Evolutionary conservation across 768 basidiomycete species (phyloP), one percentile per base, ranked within the genome.

Genomic region (Cubamyces sp.): DNA sequence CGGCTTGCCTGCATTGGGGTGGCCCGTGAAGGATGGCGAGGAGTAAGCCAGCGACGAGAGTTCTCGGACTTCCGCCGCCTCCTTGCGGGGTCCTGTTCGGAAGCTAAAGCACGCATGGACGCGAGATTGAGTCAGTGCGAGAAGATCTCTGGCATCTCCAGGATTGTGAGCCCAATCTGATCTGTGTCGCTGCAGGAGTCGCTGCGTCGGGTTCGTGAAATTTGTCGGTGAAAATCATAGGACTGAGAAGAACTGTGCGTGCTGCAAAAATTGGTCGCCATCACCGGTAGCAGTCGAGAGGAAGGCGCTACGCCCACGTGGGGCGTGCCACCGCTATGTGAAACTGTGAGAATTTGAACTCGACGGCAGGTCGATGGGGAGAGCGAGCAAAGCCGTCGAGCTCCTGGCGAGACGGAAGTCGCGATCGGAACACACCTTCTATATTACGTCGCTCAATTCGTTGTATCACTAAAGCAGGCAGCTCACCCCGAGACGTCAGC

Each of bases 281-380:
- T 34, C 5, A 34, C 9, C 34, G 34, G 34, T 34, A 9, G 4
- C 34, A 34, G 34, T 34, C 34, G 4, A 26, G 6, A 16, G 14
- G 26, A 25, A 49, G 28, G 48, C 48, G 48, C 48, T 49, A 46
- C 18, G 16, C 15, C 25, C 48, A 49, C 48, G 48, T 49, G 48
- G 48, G 8, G n/a, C 21, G 26, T 26, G 25, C 48, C 23, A 34
- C 9, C 34, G 34, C 9, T 49, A 7, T 46, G 45, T 25, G 21
- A 5, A 34, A 34, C 21, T 19, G 19, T 47, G 46, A 47, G 46
- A 28, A 49, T 26, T 49, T 49, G 14, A 30, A 15, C 48, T 49
- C 48, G 14, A 49, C 48, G 16, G 14, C 25, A 23, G 12, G 45
- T 46, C 45, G 19, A 46, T 9, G 21, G 34, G 9, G 9, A 34